These are phyloP conservation scores for Alternaria incomplexa DNA, from an alignment of 2,329 filamentous ascomycete genomes.

Conservation along the genomic window DNA sequence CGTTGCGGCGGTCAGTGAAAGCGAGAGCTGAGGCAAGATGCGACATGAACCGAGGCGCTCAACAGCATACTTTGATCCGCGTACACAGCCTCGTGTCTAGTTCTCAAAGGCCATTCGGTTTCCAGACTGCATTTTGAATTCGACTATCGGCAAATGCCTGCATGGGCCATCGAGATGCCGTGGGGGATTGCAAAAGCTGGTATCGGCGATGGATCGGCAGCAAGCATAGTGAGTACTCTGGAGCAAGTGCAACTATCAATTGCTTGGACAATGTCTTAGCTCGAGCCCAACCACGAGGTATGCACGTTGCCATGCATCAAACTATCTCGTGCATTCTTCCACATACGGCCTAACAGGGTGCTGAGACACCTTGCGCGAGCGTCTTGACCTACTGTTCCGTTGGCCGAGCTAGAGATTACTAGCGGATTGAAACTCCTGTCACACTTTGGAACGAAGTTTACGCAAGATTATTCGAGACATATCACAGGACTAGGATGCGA, in stretches of 20 bases:
- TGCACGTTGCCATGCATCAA: constrained; percentile 3
- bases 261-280: not conserved
- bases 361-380: not conserved
- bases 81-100: not conserved
- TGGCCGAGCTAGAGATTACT: not conserved
- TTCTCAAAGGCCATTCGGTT: not conserved
- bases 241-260: not conserved
- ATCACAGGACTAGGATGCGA: not conserved
- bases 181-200: not conserved
- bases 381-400: not conserved
- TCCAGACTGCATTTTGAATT: not conserved
- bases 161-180: not conserved
- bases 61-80: not conserved
- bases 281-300: constrained; percentile 9
- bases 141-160: not conserved
- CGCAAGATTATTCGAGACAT: not conserved
- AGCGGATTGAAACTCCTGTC: constrained; percentile 1
- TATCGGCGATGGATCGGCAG: constrained; percentile 2
- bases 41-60: not conserved
- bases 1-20: not conserved
- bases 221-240: constrained; percentile 2
- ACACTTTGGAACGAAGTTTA: not conserved
- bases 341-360: not conserved
- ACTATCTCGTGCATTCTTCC: not conserved
- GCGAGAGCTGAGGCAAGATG: not conserved